Percentiles rank a stretch among this genome's conserved stretches.
Conservation (phyloP, 345 rosid species). For the Cardiospermum halicacabum region DNA sequence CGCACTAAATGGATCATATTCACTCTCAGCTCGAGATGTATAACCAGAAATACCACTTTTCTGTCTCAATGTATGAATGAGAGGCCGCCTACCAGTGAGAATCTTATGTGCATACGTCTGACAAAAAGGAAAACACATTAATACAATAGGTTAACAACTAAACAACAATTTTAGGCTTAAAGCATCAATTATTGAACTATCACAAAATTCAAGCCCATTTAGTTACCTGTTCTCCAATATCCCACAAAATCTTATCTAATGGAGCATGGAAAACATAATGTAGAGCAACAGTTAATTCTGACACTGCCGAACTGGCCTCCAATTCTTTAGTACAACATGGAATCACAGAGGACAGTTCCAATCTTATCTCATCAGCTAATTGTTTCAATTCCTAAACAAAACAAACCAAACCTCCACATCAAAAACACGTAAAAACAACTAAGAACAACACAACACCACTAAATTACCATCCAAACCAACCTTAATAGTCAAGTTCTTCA, state of each 20-base stretch:
- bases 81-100: slow-evolving; percentile 75
- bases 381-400: slow-evolving; percentile 66
- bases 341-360: slow-evolving; percentile 46
- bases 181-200: not conserved
- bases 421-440: slow-evolving; percentile 6
- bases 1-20: slow-evolving; percentile 82
- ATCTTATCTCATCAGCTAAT: slow-evolving; percentile 65
- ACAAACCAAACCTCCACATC: slow-evolving; percentile 3
- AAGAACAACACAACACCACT: not conserved
- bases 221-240: slow-evolving; percentile 77
- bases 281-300: slow-evolving; percentile 78
- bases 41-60: slow-evolving; percentile 59
- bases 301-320: slow-evolving; percentile 66
- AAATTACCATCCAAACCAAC: slow-evolving; percentile 30
- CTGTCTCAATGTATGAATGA: slow-evolving; percentile 51
- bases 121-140: slow-evolving; percentile 15
- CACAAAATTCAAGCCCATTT: not conserved
- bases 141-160: not conserved
- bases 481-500: slow-evolving; percentile 68
- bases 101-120: slow-evolving; percentile 91
- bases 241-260: slow-evolving; percentile 85
- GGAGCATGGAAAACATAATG: slow-evolving; percentile 89
- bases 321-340: slow-evolving; percentile 43
- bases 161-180: not conserved
- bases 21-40: slow-evolving; percentile 66